These are phyloP conservation scores for Calycina marina DNA, from an alignment of 2,329 filamentous ascomycete species.

Conservation along the genomic window DNA sequence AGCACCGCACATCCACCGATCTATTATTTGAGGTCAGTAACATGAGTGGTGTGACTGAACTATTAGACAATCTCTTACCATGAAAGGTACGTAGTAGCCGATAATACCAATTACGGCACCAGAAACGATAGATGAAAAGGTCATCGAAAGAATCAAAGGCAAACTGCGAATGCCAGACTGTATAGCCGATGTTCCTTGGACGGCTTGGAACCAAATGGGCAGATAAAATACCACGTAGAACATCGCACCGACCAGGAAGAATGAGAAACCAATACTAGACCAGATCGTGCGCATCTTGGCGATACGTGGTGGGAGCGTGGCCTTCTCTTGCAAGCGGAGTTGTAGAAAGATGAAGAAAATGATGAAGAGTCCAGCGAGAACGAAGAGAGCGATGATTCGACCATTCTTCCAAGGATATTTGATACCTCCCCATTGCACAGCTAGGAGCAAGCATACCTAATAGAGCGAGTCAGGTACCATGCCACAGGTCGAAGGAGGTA, in stretches of 20 bases:
- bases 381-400: neutral
- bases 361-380: neutral
- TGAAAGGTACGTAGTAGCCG: neutral
- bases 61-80: neutral
- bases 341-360: neutral
- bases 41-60: no score
- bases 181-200: neutral
- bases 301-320: conserved; percentile 1
- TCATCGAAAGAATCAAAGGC: neutral
- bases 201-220: neutral
- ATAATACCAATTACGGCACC: neutral
- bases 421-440: neutral
- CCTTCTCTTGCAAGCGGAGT: neutral
- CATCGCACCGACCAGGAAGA: neutral
- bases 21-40: no score
- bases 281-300: neutral
- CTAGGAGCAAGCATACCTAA: neutral
- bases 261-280: neutral
- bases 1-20: no score
- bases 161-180: neutral
- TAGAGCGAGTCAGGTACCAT: no score
- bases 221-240: neutral
- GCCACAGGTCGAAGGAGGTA: no score
- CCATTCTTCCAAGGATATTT: neutral
- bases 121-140: neutral